A percentile compares a stretch with the other conserved stretches of the same genome.
Conservation (phyloP, 768 basidiomycete genomes). For the Lentinula lateritia region DNA sequence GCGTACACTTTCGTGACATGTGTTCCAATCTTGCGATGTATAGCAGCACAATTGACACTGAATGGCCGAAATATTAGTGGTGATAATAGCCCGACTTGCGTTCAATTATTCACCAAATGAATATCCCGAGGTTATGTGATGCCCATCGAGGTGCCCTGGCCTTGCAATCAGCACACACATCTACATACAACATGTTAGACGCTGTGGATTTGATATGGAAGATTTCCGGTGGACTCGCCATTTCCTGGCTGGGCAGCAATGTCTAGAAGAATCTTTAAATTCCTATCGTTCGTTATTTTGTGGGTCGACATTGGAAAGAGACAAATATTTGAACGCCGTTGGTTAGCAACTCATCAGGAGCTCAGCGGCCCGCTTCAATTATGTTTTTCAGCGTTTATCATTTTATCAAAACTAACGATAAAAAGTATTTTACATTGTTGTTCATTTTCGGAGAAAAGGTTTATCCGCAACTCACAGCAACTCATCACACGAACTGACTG, state of each 20-base stretch:
- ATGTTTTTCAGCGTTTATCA: no score
- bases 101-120: slow-evolving; percentile 57
- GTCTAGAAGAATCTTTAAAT: slow-evolving; percentile 62
- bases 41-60: slow-evolving; percentile 83
- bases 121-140: slow-evolving; percentile 82
- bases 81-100: neutral
- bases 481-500: no score
- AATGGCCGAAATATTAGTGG: slow-evolving; percentile 10
- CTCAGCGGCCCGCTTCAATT: no score
- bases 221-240: slow-evolving; percentile 38
- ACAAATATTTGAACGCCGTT: neutral
- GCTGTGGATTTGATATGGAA: neutral
- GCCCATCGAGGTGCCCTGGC: slow-evolving; percentile 87
- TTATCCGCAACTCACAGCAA: no score
- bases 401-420: no score
- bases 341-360: neutral
- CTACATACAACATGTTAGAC: slow-evolving; percentile 31
- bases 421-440: no score
- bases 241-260: slow-evolving; percentile 74
- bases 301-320: slow-evolving; percentile 30
- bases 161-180: slow-evolving; percentile 90
- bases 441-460: neutral
- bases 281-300: slow-evolving; percentile 62
- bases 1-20: slow-evolving; percentile 91
- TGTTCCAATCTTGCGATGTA: slow-evolving; percentile 93